A percentile compares a stretch with the other conserved stretches of the same genome.
These are phyloP conservation scores for Eimeria brunetti DNA, from an alignment of 169 alveolate species.

Conservation along the genomic window DNA sequence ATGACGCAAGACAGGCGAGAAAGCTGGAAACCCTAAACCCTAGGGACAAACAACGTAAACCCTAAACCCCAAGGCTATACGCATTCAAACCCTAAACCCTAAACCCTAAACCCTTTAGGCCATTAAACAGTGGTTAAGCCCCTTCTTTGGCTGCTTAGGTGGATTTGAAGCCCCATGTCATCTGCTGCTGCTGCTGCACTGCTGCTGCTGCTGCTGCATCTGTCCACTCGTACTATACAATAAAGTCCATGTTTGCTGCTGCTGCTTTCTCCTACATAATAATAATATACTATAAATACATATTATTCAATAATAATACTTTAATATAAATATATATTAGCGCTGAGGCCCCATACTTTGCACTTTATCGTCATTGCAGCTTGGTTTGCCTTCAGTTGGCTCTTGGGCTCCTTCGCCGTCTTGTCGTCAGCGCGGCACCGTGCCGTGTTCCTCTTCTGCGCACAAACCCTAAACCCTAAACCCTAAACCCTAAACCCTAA, in stretches of 20 bases:
- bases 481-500: slow-evolving; percentile 21
- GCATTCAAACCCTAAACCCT: too few relatives aligned
- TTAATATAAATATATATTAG: not conserved
- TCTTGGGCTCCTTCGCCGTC: slow-evolving; percentile 75
- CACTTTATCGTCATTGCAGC: slow-evolving; percentile 80
- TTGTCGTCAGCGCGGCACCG: slow-evolving; percentile 74
- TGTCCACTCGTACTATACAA: too few relatives aligned
- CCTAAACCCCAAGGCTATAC: too few relatives aligned
- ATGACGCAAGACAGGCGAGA: too few relatives aligned
- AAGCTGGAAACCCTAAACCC: not conserved
- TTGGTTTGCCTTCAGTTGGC: slow-evolving; percentile 77
- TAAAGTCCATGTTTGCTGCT: too few relatives aligned
- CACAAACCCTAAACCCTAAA: slow-evolving; percentile 9
- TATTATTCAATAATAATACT: not conserved
- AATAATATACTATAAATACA: too few relatives aligned
- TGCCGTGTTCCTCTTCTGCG: slow-evolving; percentile 74
- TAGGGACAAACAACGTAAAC: not conserved
- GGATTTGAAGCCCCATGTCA: not conserved
- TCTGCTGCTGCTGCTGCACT: not conserved
- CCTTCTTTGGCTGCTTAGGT: too few relatives aligned
- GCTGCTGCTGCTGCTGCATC: not conserved
- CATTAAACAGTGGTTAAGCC: too few relatives aligned
- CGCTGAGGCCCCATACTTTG: slow-evolving; percentile 35
- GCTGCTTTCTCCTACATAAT: too few relatives aligned
- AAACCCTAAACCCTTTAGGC: too few relatives aligned